phyloP scores from a whole-genome alignment of 108 stramenopile species.

The Stephanodiscus triporus region DNA sequence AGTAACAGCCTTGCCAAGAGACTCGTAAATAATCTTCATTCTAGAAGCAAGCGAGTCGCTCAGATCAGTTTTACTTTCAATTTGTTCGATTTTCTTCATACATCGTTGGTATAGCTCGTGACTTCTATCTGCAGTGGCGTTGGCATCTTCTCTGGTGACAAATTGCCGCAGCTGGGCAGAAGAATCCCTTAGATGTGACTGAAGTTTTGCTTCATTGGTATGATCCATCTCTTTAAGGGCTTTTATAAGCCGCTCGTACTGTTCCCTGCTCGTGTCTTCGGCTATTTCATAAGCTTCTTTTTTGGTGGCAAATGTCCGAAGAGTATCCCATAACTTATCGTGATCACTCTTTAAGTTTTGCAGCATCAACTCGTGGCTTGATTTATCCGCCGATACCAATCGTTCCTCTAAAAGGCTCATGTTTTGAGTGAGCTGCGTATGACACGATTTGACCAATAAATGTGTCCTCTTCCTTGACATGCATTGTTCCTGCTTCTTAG shows the following conservation, averaged over 20 bases:
- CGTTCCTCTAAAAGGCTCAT: conserved; percentile 1
- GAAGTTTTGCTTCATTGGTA: not conserved
- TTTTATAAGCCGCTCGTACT: too few species aligned
- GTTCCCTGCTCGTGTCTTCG: too few species aligned
- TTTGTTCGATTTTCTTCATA: not conserved
- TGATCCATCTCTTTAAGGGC: too few species aligned
- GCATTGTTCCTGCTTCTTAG: not conserved
- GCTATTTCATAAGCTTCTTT: too few species aligned
- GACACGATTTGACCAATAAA: conserved; percentile 1
- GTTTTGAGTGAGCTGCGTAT: not conserved
- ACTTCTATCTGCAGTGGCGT: not conserved
- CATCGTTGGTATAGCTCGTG: not conserved
- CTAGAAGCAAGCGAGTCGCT: not conserved
- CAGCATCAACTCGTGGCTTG: too few species aligned
- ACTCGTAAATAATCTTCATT: too few species aligned
- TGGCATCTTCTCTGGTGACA: not conserved
- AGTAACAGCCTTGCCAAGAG: too few species aligned
- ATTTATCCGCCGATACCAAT: not conserved
- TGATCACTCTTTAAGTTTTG: too few species aligned
- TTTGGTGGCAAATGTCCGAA: too few species aligned
- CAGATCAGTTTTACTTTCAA: not conserved
- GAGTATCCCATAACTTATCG: too few species aligned
- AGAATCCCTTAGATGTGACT: not conserved
- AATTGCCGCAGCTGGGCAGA: not conserved
- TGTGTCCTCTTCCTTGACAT: conserved; percentile 7